Evolutionary conservation across 2,329 filamentous ascomycete genomes (phyloP), one percentile per base, ranked within the genome.

Genomic region (Talaromyces sp.): DNA sequence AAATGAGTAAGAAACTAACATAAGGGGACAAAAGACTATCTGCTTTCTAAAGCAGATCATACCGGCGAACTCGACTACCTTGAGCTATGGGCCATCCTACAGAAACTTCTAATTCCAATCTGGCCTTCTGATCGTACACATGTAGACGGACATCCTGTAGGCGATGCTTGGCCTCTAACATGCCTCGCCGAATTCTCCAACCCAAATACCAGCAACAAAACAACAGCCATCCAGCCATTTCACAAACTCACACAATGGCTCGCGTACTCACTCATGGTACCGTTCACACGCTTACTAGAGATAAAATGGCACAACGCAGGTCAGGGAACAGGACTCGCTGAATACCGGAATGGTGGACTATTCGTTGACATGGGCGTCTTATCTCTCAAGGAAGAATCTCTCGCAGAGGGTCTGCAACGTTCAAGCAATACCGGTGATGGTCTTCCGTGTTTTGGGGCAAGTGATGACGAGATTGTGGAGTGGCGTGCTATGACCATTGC

Each of bases 271-370:
- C 79, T 92, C 8, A 90, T 89, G 79, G 88, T 90, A 3, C 85
- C 86, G 0, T 87, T 88, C 70, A 80, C 83, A 57, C 80, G 81
- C 1, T 74, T 87, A 0, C 76, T 88, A 10, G 79, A 80, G 1
- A 79, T 83, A 15, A 76, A 81, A 13, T 86, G 86, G 76, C 79
- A 76, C 9, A 86, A 85, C 43, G 75, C 79, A 2, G 79, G 85
- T 22, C 81, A 88, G 0, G 81, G 89, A 9, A 92, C 89, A 0
- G 89, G 87, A 0, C 79, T 92, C 3, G 87, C 89, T 0, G 89
- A 91, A 72, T 91, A 91, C 69, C 84, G 89, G 61, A 91, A 91
- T 66, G 89, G 89, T 2, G 89, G 89, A 0, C 75, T 91, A 0
- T 88, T 91, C 41, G 83, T 91, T 56, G 89, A 87, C 41, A 72